phyloP scores from a whole-genome alignment of 1,284 basidiomycete species.

The Cryptococcus sp. region DNA sequence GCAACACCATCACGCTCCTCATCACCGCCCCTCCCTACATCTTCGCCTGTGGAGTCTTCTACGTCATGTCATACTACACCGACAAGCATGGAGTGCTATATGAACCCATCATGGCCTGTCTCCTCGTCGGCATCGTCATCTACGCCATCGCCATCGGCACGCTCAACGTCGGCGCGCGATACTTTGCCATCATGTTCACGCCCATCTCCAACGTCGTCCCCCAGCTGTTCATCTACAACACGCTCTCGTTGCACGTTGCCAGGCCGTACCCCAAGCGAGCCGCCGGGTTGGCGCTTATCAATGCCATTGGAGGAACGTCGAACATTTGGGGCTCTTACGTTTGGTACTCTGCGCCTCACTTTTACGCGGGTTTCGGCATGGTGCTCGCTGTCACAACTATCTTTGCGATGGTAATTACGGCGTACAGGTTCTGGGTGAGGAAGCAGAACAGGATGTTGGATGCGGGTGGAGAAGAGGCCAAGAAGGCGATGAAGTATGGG shows the following conservation, averaged over 20 bases:
- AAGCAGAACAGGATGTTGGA: slow-evolving; percentile 13
- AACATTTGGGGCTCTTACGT: slow-evolving; percentile 15
- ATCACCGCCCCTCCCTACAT: slow-evolving; percentile 31
- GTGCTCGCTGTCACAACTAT: slow-evolving; percentile 6
- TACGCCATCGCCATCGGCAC: slow-evolving; percentile 27
- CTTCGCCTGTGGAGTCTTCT: slow-evolving; percentile 17
- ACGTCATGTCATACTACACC: slow-evolving; percentile 8
- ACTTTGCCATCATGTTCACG: slow-evolving; percentile 31
- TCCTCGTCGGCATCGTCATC: background rate
- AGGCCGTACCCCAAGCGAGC: slow-evolving; percentile 31
- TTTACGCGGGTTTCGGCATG: slow-evolving; percentile 18
- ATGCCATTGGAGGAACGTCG: slow-evolving; percentile 26
- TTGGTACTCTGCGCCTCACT: slow-evolving; percentile 13
- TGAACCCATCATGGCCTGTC: background rate
- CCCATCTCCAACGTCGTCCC: slow-evolving; percentile 21
- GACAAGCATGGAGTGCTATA: slow-evolving; percentile 9
- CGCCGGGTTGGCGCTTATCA: slow-evolving; percentile 27
- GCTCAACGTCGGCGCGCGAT: slow-evolving; percentile 21
- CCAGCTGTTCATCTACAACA: slow-evolving; percentile 34
- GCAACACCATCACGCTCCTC: slow-evolving; percentile 28
- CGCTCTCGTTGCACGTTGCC: slow-evolving; percentile 28
- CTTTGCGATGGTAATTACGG: slow-evolving; percentile 15
- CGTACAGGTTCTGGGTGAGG: slow-evolving; percentile 12
- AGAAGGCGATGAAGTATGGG: slow-evolving; percentile 13
- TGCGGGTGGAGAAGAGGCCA: slow-evolving; percentile 8